A percentile compares a stretch with the other conserved stretches of the same genome.
Conservation (phyloP, 2,329 filamentous ascomycete species). For the Arachnopeziza araneosa region DNA sequence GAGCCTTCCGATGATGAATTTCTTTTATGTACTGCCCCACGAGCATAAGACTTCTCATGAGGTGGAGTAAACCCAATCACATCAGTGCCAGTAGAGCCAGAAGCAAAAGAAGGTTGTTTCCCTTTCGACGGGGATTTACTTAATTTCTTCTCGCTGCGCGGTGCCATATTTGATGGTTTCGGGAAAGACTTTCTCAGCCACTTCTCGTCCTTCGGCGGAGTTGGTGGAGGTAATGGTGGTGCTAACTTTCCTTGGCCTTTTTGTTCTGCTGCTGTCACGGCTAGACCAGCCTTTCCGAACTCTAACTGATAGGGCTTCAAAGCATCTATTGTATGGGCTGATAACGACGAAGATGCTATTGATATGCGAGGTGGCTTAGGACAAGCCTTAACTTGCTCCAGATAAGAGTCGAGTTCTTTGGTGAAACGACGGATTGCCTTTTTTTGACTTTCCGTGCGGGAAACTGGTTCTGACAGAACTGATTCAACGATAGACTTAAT, state of each 20-base stretch:
- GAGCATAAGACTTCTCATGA: constrained; percentile 14
- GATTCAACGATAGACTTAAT: constrained; percentile 16
- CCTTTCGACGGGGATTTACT: background rate
- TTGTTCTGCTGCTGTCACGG: constrained; percentile 49
- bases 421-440: constrained; percentile 38
- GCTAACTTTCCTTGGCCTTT: background rate
- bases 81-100: constrained; percentile 19
- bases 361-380: constrained; percentile 33
- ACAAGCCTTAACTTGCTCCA: constrained; percentile 33
- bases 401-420: constrained; percentile 38
- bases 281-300: constrained; percentile 48
- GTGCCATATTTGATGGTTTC: background rate
- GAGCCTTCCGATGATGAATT: constrained; percentile 13
- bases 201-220: constrained; percentile 15
- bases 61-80: constrained; percentile 16
- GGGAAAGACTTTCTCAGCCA: constrained; percentile 1
- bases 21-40: background rate
- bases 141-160: background rate
- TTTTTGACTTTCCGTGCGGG: constrained; percentile 40
- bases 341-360: constrained; percentile 22
- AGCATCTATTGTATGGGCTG: constrained; percentile 45
- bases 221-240: constrained; percentile 8
- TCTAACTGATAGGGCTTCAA: constrained; percentile 49
- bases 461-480: constrained; percentile 21
- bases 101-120: constrained; percentile 15